Evolutionary conservation across 176 grass and related monocot genomes (phyloP), one percentile per base, ranked within the genome.

Genomic region (Carex cristatella): DNA sequence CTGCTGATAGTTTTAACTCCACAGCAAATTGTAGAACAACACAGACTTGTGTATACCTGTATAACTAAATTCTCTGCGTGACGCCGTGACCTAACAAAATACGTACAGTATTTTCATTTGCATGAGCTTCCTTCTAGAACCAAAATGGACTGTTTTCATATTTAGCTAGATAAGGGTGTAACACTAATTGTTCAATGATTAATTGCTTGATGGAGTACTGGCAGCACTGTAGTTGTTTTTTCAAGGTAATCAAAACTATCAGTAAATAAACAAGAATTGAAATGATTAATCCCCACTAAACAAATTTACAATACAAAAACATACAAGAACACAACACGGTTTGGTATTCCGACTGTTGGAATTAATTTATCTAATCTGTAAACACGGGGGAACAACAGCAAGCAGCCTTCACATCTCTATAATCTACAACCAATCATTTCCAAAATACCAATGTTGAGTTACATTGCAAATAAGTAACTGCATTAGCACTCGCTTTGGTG

Each of bases 361-460:
- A 65, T 65, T 61, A 65, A 35, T 49, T 28, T 44, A 66, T 82
- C 80, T 67, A 31, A 65, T 82, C 60, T 10, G 38, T 65, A 62
- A 82, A 66, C 67, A 82, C 40, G 15, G 79, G 55, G n/a, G 15
- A 27, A 82, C 37, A 66, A 64, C 18, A 82, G 58, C 19, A 27
- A 83, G 15, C 18, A 83, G 81, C 65, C 69, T 83, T 35, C 12
- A 54, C 48, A 65, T 83, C 62, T 83, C 81, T 83, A 68, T 83
- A 69, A 44, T 55, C 48, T 55, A 68, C 81, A 83, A 83, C 44
- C 81, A 83, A 40, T 53, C 61, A 83, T 83, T 65, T 56, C 61
- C 81, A 42, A 69, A 59, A 28, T 49, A 83, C 61, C 28, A 51
- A 65, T 42, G 14, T 64, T 64, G 76, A 64, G 38, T 78, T 35